phyloP scores from a whole-genome alignment of 2,329 filamentous ascomycete genomes.

The Penicillium sp. region DNA sequence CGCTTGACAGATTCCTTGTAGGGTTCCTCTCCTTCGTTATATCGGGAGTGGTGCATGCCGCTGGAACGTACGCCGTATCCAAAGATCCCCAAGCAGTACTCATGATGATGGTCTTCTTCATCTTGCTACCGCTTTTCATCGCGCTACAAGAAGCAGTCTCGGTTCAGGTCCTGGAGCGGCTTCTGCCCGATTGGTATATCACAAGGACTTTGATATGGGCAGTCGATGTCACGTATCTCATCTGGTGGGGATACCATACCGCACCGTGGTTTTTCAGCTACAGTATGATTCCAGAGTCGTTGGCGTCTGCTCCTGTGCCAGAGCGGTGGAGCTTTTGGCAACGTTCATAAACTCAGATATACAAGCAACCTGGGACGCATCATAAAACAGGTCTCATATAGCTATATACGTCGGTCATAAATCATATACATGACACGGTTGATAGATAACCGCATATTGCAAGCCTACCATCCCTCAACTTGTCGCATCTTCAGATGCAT shows the following conservation, averaged over 20 bases:
- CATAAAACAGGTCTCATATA: not conserved
- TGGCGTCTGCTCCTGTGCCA: slow-evolving; percentile 6
- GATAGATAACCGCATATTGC: not conserved
- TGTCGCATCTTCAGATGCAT: slow-evolving; percentile 42
- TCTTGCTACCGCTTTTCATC: slow-evolving; percentile 20
- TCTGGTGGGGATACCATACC: slow-evolving; percentile 22
- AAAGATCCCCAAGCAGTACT: slow-evolving; percentile 9
- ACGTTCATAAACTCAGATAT: not conserved
- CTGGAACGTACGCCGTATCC: slow-evolving; percentile 21
- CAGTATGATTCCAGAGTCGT: slow-evolving; percentile 24
- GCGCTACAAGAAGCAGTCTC: slow-evolving; percentile 19
- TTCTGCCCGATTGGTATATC: slow-evolving; percentile 5
- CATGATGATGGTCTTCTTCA: slow-evolving; percentile 26
- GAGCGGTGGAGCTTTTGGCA: slow-evolving; percentile 6
- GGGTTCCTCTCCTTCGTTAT: slow-evolving; percentile 21
- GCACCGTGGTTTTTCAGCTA: slow-evolving; percentile 25
- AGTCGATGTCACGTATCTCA: slow-evolving; percentile 15
- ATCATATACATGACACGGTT: slow-evolving; percentile 1
- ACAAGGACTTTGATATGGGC: slow-evolving; percentile 11
- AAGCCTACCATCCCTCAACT: slow-evolving; percentile 38
- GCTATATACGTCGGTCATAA: slow-evolving; percentile 6
- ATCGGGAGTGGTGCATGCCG: slow-evolving; percentile 20
- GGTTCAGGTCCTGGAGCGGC: not conserved
- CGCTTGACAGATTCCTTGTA: slow-evolving; percentile 11
- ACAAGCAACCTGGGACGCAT: not conserved